Conservation (phyloP, 129 eudicot genomes). For the Tagetes erecta region DNA sequence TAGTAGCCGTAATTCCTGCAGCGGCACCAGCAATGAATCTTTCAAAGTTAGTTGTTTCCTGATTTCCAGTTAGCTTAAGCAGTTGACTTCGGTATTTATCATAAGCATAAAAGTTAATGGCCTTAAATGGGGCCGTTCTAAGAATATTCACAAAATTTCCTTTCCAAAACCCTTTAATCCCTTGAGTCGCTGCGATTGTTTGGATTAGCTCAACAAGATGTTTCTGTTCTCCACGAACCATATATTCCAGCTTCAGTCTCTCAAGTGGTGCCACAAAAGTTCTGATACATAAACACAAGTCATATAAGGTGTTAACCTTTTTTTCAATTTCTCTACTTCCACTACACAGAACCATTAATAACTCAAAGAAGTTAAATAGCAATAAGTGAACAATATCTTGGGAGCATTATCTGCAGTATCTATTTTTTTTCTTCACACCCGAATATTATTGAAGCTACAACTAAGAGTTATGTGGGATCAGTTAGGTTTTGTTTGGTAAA, state of each 20-base stretch:
- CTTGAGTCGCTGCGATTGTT: slow-evolving; percentile 76
- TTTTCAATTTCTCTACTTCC: no score
- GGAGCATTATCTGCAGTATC: no score
- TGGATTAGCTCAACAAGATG: slow-evolving; percentile 69
- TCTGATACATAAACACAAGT: slow-evolving; percentile 36
- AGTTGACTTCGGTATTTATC: slow-evolving; percentile 85
- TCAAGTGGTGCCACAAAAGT: slow-evolving; percentile 96
- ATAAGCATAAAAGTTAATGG: slow-evolving; percentile 92
- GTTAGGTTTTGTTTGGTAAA: background rate
- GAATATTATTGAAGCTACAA: no score
- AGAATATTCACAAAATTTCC: slow-evolving; percentile 97
- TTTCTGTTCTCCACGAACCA: slow-evolving; percentile 92
- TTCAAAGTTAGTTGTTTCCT: slow-evolving; percentile 77
- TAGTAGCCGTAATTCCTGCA: slow-evolving; percentile 93
- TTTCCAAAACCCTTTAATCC: slow-evolving; percentile 92
- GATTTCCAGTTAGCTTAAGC: slow-evolving; percentile 64
- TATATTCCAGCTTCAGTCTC: slow-evolving; percentile 90
- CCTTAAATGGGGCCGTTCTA: slow-evolving; percentile 94
- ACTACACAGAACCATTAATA: no score
- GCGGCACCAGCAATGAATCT: slow-evolving; percentile 97
- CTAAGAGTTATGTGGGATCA: background rate
- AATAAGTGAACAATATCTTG: no score
- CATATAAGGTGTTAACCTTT: no score
- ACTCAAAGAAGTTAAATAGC: no score
- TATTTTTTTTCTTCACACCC: no score